Evolutionary conservation across 176 grass and related monocot genomes (phyloP), one percentile per base, ranked within the genome.

Genomic region (Avena sativa): DNA sequence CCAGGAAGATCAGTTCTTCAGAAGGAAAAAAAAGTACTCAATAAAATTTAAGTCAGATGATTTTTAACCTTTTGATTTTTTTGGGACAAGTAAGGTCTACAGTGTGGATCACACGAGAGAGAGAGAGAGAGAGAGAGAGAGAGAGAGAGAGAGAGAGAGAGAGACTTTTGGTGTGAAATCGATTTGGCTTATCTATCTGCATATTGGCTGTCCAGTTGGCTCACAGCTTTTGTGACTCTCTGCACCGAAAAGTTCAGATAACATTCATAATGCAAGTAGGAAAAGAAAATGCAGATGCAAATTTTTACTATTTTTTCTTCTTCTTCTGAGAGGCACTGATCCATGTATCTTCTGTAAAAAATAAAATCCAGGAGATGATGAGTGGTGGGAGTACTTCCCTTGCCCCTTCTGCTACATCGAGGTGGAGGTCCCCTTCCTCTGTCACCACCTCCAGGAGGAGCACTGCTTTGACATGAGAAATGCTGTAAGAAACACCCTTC

Each of bases 401-500:
- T 94, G 92, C 86, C 89, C 92, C 7, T 94, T 85, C 85, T 94
- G 92, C 76, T 91, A 87, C 73, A 73, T 91, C 38, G 89, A 94
- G 67, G 87, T 94, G 50, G 84, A 89, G 71, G 52, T 94, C 12
- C 89, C 70, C 8, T 94, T 87, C 66, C 79, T 94, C 47, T 85
- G 75, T 15, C 80, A 76, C 53, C 92, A 94, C 80, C 89, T 94
- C 6, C 87, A 91, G 72, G 89, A 94, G 80, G 92, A 94, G 68
- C 92, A 94, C 68, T 94, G 92, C 80, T 94, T 94, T 16, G 84
- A 91, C 89, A 78, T 87, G 62, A 91, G 34, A 79, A 94, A 94
- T 53, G 89, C 81, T 7, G 92, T 85, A 89, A 82, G 85, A 65
- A 43, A 43, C 40, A 43, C 28, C 28, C 28, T 30, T 30, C 28